A percentile compares a stretch with the other conserved stretches of the same genome.
Conservation (phyloP, 257 asterid species). For the Capsicum rhomboideum region DNA sequence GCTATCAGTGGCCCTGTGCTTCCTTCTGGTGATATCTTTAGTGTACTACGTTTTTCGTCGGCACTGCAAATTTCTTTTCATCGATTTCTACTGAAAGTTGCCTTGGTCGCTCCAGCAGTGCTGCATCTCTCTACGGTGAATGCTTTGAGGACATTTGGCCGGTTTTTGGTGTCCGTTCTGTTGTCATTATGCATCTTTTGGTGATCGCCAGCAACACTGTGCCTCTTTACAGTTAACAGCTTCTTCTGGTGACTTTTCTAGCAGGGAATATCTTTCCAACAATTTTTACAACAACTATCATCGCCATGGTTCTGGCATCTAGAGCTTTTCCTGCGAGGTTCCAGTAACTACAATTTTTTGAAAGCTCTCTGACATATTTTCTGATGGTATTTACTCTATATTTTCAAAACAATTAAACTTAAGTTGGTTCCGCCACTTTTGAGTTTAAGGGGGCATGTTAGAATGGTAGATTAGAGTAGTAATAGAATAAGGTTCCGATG, state of each 20-base stretch:
- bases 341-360: neutral
- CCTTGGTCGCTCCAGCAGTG: neutral
- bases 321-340: neutral
- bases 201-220: neutral
- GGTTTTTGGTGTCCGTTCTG: neutral
- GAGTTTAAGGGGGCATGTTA: neutral
- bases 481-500: neutral
- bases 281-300: neutral
- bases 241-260: neutral
- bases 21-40: neutral
- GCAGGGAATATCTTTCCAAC: neutral
- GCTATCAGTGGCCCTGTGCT: neutral
- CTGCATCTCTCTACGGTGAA: neutral
- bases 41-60: neutral
- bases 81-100: neutral
- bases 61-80: neutral
- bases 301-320: neutral
- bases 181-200: neutral
- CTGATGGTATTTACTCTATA: neutral
- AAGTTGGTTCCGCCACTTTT: neutral
- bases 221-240: neutral
- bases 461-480: neutral
- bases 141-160: neutral
- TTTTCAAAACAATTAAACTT: neutral
- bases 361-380: neutral